A percentile compares a stretch with the other conserved stretches of the same genome.
phyloP scores from a whole-genome alignment of 1,284 basidiomycete species.

The Golubevia sp. region DNA sequence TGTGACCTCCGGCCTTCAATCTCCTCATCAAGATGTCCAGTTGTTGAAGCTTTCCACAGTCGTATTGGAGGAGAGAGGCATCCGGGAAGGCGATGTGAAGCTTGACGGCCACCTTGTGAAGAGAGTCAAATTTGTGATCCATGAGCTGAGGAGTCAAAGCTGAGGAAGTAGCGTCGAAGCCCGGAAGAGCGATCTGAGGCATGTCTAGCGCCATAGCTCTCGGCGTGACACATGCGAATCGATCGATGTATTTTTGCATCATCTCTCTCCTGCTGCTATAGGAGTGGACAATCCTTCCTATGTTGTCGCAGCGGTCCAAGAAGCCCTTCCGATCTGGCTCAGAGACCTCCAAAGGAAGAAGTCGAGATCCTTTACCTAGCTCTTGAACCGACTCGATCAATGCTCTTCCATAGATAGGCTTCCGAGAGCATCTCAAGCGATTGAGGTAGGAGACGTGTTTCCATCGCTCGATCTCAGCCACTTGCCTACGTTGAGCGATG shows the following conservation, averaged over 20 bases:
- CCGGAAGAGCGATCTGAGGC: slow-evolving; percentile 69
- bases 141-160: slow-evolving; percentile 27
- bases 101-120: slow-evolving; percentile 78
- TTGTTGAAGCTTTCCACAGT: slow-evolving; percentile 92
- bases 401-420: slow-evolving; percentile 69
- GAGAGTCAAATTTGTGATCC: slow-evolving; percentile 68
- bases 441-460: slow-evolving; percentile 77
- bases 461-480: slow-evolving; percentile 70
- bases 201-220: slow-evolving; percentile 78
- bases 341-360: slow-evolving; percentile 65
- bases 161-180: slow-evolving; percentile 45
- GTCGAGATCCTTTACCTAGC: slow-evolving; percentile 63
- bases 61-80: slow-evolving; percentile 86
- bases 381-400: slow-evolving; percentile 21
- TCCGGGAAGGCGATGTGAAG: slow-evolving; percentile 94
- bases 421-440: slow-evolving; percentile 70
- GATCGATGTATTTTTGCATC: slow-evolving; percentile 70
- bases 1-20: slow-evolving; percentile 83
- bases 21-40: slow-evolving; percentile 78
- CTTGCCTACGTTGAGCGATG: slow-evolving; percentile 68
- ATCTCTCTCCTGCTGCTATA: slow-evolving; percentile 69
- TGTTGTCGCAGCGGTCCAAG: slow-evolving; percentile 69
- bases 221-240: slow-evolving; percentile 84
- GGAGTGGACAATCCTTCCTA: slow-evolving; percentile 65
- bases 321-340: slow-evolving; percentile 64